A percentile compares a stretch with the other conserved stretches of the same genome.
Evolutionary conservation across 2,329 filamentous ascomycete genomes (phyloP).

Genomic region (Trichoderma simmonsii): DNA sequence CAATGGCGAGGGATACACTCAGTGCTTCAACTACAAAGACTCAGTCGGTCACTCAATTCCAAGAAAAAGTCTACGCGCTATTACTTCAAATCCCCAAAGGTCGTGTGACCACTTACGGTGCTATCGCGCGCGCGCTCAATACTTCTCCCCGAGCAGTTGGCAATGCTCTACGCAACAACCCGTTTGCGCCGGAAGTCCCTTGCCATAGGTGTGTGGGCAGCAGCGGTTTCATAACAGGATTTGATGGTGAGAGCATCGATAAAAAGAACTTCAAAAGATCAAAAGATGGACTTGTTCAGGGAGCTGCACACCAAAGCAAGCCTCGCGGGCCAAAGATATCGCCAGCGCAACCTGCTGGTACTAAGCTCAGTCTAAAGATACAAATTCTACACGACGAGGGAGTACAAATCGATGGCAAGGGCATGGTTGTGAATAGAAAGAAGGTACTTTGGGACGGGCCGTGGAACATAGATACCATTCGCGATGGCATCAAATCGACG

Average conservation of each 20-base stretch:
- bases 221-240: background rate
- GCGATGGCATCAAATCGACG: background rate
- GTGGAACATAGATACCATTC: background rate
- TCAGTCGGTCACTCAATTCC: background rate
- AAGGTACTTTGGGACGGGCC: constrained; percentile 4
- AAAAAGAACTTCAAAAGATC: background rate
- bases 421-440: background rate
- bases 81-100: background rate
- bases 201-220: constrained; percentile 3
- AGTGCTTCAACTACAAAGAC: background rate
- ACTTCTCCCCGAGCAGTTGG: background rate
- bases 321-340: background rate
- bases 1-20: background rate
- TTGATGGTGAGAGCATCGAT: background rate
- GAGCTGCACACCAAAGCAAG: background rate
- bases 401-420: background rate
- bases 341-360: background rate
- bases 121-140: background rate
- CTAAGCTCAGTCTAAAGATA: background rate
- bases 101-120: background rate
- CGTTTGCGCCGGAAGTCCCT: background rate
- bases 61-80: background rate
- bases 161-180: background rate
- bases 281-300: background rate
- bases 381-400: background rate